Base-by-base conservation (phyloP, 75 land plant genomes). In the Pinus albicaulis region DNA sequence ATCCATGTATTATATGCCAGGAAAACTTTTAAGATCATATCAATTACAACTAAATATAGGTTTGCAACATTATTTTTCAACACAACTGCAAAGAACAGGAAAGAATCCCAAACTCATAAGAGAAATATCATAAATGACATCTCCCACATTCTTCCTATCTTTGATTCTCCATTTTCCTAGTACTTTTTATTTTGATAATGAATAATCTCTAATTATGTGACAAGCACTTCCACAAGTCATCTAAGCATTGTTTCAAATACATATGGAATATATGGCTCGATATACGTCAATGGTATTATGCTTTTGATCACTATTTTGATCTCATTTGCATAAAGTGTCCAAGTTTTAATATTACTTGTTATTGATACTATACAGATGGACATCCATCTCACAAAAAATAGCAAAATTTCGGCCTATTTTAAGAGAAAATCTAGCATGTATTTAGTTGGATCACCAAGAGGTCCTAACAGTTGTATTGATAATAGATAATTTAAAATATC, bases 1-100 rank as follows among this genome's bases (percentile, higher is more conserved):
- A 94, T 72, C 92, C 93, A 97, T 57, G 92, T 81, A 14, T 70
- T 76, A 17, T 91, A 82, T 17, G 86, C 77, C 63, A 88, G 77
- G 38, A 87, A 91, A 31, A 63, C 65, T 78, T 81, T 89, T 3
- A 96, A 78, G 34, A 91, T 82, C 23, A 84, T 56, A 70, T 91
- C 88, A 20, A 90, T 82, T n/a, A 80, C 72, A 58, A 92, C 82
- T 61, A 93, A 56, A 14, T 92, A 82, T 61, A 91, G 82, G 75
- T 74, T 78, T 34, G 74, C 78, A 53, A 79, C 73, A 24, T 82
- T 82, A 20, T 61, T 34, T 76, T 57, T 83, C 87, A 65, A 76
- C 76, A 60, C 68, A 84, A 58, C 73, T 83, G 81, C 96, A 96
- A 22, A 96, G 87, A 77, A 84, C 36, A 16, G 92, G 94, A 52